Conservation (phyloP, 768 basidiomycete genomes). For the Podaxis rugospora region DNA sequence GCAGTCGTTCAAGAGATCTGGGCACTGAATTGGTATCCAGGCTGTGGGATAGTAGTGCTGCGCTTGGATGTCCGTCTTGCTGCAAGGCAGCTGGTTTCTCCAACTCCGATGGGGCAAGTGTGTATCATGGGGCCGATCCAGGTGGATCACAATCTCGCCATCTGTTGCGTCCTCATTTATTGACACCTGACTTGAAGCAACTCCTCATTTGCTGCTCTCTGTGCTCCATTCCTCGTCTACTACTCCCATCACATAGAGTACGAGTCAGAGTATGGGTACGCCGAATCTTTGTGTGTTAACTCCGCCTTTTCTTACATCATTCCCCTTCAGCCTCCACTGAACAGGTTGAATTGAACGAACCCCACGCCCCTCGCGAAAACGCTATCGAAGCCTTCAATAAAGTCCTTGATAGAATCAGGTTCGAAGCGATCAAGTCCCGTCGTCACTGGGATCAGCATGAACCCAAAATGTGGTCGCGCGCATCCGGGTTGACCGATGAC, state of each 20-base stretch:
- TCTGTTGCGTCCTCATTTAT: too few species aligned
- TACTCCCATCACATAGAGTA: neutral
- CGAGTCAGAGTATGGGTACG: conserved; percentile 14
- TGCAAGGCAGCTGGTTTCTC: neutral
- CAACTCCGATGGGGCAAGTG: neutral
- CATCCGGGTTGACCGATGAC: conserved; percentile 43
- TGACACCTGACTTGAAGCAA: neutral
- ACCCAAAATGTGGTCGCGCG: conserved; percentile 68
- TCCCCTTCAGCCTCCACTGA: conserved; percentile 48
- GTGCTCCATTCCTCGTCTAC: too few species aligned
- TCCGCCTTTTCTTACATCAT: neutral
- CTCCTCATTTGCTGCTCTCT: neutral
- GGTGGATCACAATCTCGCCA: neutral
- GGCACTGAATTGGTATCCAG: too few species aligned
- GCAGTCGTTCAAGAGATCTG: neutral
- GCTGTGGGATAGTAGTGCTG: neutral
- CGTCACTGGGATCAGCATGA: conserved; percentile 70
- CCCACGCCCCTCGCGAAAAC: conserved; percentile 56
- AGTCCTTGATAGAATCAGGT: conserved; percentile 53
- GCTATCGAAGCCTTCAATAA: conserved; percentile 62
- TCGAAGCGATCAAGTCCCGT: conserved; percentile 64
- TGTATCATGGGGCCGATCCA: neutral
- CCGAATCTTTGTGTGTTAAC: neutral
- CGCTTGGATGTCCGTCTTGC: neutral
- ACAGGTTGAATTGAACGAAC: conserved; percentile 48